phyloP scores from a whole-genome alignment of 2,329 filamentous ascomycete species.

The Fusarium zealandicum region DNA sequence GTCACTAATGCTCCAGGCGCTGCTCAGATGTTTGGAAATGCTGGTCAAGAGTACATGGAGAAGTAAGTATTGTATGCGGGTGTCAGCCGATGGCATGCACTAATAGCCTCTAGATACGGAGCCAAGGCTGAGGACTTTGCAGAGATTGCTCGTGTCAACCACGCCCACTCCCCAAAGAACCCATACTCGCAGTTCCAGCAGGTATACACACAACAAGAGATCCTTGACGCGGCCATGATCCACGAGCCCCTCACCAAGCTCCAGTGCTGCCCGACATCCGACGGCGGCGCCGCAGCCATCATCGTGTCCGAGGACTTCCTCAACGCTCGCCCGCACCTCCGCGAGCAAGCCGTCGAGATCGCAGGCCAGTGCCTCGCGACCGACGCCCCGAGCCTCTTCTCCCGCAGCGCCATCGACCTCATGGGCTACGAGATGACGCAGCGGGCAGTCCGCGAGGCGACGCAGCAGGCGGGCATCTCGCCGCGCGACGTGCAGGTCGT shows the following conservation, averaged over 20 bases:
- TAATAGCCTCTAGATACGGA: constrained; percentile 68
- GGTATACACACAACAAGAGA: constrained; percentile 86
- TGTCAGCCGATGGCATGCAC: background rate
- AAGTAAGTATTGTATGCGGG: constrained; percentile 61
- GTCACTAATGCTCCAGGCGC: constrained; percentile 83
- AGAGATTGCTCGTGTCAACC: constrained; percentile 92
- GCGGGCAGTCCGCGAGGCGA: constrained; percentile 72
- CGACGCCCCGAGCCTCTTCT: constrained; percentile 82
- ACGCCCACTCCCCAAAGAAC: constrained; percentile 89
- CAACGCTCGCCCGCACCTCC: constrained; percentile 81
- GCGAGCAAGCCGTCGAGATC: constrained; percentile 82
- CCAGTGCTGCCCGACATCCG: constrained; percentile 97
- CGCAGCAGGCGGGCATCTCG: constrained; percentile 74
- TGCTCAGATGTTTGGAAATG: constrained; percentile 95
- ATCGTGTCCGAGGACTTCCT: constrained; percentile 90
- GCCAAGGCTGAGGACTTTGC: constrained; percentile 87
- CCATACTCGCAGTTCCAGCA: constrained; percentile 98
- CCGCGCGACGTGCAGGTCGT: constrained; percentile 78
- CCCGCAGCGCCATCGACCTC: constrained; percentile 81
- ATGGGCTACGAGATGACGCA: constrained; percentile 88
- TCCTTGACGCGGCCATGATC: constrained; percentile 78
- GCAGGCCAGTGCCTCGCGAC: constrained; percentile 90
- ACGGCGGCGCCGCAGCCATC: constrained; percentile 87
- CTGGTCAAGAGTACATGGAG: constrained; percentile 92
- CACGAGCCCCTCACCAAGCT: constrained; percentile 91